These are phyloP conservation scores for Pythium brachiatum DNA, from an alignment of 352 stramenopile species.

Conservation along the genomic window DNA sequence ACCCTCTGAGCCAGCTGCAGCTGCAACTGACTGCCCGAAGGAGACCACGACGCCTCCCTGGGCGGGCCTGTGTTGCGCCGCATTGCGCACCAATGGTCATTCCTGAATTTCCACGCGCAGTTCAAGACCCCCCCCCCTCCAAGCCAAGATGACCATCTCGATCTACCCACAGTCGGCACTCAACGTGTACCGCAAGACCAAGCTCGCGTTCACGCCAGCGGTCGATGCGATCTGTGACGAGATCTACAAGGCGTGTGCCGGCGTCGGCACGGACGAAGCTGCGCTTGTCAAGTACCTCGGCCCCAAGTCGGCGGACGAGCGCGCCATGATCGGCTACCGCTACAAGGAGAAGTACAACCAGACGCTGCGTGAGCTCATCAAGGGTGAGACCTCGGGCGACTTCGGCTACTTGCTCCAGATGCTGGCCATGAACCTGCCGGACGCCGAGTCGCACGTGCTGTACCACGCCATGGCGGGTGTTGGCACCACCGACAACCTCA, in stretches of 20 bases:
- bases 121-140: constrained; percentile 12
- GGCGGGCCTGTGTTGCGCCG: neutral
- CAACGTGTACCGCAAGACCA: constrained; percentile 67
- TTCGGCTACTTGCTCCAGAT: constrained; percentile 63
- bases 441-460: constrained; percentile 62
- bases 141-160: constrained; percentile 42
- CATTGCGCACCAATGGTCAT: constrained; percentile 19
- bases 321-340: constrained; percentile 42
- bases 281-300: constrained; percentile 53
- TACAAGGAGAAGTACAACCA: constrained; percentile 60
- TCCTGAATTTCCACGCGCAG: constrained; percentile 30
- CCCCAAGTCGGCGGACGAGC: constrained; percentile 41
- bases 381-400: constrained; percentile 61
- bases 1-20: no score
- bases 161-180: constrained; percentile 60
- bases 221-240: constrained; percentile 52
- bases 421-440: constrained; percentile 45
- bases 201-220: constrained; percentile 37
- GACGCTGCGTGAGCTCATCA: constrained; percentile 48
- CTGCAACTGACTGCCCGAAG: neutral
- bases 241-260: constrained; percentile 61
- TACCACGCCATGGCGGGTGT: constrained; percentile 57
- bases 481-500: constrained; percentile 54
- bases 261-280: constrained; percentile 67
- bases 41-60: no score